Evolutionary conservation across 2,329 filamentous ascomycete species (phyloP).

Genomic region (Talaromyces amestolkiae): DNA sequence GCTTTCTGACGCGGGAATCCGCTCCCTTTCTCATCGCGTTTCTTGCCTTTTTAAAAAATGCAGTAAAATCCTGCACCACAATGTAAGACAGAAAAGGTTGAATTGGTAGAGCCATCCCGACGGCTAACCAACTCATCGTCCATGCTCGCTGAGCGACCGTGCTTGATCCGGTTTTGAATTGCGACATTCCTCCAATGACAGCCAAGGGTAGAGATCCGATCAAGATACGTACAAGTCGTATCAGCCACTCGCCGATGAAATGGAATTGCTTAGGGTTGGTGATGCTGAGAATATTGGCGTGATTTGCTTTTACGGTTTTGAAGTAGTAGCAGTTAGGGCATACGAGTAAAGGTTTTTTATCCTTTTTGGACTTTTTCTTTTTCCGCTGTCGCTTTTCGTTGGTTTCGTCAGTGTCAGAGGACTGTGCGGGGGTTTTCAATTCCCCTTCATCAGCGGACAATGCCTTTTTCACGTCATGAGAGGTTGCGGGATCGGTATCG

Average conservation of each 20-base stretch:
- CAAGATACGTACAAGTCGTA: neutral
- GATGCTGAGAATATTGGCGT: conserved; percentile 8
- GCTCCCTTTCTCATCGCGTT: neutral
- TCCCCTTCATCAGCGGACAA: neutral
- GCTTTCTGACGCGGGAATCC: neutral
- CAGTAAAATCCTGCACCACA: neutral
- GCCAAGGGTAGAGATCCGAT: conserved; percentile 24
- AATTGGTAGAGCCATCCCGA: conserved; percentile 12
- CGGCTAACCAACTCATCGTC: conserved; percentile 28
- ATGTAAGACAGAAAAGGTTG: neutral
- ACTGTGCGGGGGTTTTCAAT: no score
- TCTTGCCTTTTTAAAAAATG: neutral
- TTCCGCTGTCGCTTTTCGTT: neutral
- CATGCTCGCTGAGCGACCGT: conserved; percentile 25
- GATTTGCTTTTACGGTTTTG: conserved; percentile 16
- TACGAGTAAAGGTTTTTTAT: neutral
- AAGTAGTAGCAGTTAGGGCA: conserved; percentile 12
- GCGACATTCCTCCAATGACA: conserved; percentile 27
- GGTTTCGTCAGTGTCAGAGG: neutral
- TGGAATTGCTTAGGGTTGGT: neutral
- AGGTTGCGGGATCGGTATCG: neutral
- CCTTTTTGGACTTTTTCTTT: neutral
- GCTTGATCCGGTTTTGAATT: conserved; percentile 26
- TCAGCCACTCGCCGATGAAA: neutral
- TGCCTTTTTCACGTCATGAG: neutral